Base-by-base conservation (phyloP, 306 rosid genomes). In the Castanospermum australe region DNA sequence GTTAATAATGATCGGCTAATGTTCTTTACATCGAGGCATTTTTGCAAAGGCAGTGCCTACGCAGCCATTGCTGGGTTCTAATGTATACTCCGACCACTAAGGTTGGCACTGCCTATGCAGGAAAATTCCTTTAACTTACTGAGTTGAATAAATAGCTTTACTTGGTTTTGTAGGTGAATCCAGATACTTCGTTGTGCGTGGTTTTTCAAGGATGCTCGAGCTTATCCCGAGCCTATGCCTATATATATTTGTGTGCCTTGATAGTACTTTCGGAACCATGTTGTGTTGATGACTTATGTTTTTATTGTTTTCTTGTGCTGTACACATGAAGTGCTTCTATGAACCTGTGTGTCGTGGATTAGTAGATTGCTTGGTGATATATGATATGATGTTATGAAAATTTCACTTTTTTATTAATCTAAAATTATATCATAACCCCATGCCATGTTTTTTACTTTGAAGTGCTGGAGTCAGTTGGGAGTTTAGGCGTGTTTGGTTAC, bases 111-210 rank as follows among this genome's bases (percentile, higher is more conserved):
- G 22, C 12, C 14, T 61, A 48, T 28, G 32, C 32, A 28, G 3
- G 32, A 28, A 28, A 28, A 28, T 59, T 61, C 11, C 8, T 47
- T 30, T 25, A 8, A 0, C 38, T 24, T 28, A 10, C 64, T 42
- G 50, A 75, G 74, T 51, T 61, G 42, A 38, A 30, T 50, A 50
- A 36, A 52, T 71, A 24, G 55, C 41, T 67, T 66, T 48, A 13
- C 45, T 8, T 54, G 55, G 42, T 59, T 68, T 78, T 85, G 84
- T 38, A 85, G 89, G 89, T 68, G 68, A 68, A 51, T 33, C 50
- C 72, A 28, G 62, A 14, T 56, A 21, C 32, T 63, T 50, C 2
- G 0, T 1, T 2, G 7, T 0, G 5, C 48, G 33, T 4, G 5
- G 63, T 33, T 61, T 57, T 41, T 54, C 44, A 17, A 70, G 79